Evolutionary conservation across 192 early-diverging fungal genomes (phyloP).

Genomic region (Helicostylum pulchrum): DNA sequence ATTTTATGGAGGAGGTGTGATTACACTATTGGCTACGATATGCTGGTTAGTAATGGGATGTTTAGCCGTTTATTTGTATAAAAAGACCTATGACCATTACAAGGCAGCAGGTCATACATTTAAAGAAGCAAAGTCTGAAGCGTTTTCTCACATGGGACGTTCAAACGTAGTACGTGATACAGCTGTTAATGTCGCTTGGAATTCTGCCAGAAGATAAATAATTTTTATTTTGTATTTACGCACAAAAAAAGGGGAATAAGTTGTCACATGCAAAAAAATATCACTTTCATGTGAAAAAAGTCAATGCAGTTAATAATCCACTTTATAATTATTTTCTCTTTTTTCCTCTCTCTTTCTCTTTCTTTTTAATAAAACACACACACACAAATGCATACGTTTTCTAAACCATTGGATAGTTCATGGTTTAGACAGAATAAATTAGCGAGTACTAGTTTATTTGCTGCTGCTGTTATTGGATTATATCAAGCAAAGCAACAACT

Average conservation of each 20-base stretch:
- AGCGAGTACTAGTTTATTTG: conserved; percentile 5
- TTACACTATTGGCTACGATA: conserved; percentile 50
- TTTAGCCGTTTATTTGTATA: conserved; percentile 38
- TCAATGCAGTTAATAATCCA: not conserved
- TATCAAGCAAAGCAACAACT: conserved; percentile 4
- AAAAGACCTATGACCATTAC: conserved; percentile 64
- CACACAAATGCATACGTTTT: conserved; percentile 3
- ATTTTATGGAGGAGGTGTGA: conserved; percentile 63
- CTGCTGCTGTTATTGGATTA: not conserved
- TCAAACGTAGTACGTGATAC: conserved; percentile 19
- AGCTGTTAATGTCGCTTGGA: conserved; percentile 22
- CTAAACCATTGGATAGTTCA: conserved; percentile 5
- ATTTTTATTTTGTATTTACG: not conserved
- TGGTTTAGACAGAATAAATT: conserved; percentile 14
- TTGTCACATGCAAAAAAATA: conserved; percentile 7
- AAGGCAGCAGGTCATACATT: conserved; percentile 68
- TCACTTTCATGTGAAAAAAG: too few species aligned
- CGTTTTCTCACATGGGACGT: conserved; percentile 29
- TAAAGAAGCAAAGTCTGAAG: conserved; percentile 58
- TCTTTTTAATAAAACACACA: not conserved
- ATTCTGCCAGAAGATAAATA: conserved; percentile 17
- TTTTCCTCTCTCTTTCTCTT: not conserved
- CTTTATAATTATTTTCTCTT: not conserved
- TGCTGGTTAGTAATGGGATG: conserved; percentile 47
- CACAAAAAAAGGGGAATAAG: conserved; percentile 4